Evolutionary conservation across 2,329 filamentous ascomycete genomes (phyloP).

Genomic region (Pseudopithomyces maydicus): DNA sequence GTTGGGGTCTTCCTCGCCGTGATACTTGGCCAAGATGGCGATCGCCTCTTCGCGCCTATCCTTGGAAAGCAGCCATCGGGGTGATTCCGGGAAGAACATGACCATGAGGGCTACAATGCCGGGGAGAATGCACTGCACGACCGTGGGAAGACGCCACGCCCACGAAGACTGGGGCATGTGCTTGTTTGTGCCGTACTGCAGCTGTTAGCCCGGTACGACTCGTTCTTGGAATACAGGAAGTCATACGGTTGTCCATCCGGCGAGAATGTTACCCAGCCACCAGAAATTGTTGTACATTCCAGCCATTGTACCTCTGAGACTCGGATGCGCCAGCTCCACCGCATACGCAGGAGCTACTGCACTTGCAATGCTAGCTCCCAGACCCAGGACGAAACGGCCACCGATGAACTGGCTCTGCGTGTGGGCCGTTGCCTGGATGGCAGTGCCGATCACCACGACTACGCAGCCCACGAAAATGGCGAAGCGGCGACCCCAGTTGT

Average conservation of each 20-base stretch:
- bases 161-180: conserved; percentile 48
- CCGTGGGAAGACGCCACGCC: conserved; percentile 58
- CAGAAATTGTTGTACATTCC: conserved; percentile 59
- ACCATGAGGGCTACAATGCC: conserved; percentile 52
- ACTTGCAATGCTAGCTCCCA: conserved; percentile 61
- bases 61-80: conserved; percentile 62
- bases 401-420: conserved; percentile 59
- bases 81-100: conserved; percentile 64
- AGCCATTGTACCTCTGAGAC: conserved; percentile 64
- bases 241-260: conserved; percentile 60
- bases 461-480: conserved; percentile 63
- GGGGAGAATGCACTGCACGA: conserved; percentile 37
- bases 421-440: conserved; percentile 57
- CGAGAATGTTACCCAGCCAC: conserved; percentile 58
- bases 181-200: conserved; percentile 36
- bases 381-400: conserved; percentile 47
- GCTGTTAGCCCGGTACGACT: neutral
- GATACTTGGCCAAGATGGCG: conserved; percentile 63
- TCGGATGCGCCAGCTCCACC: conserved; percentile 65
- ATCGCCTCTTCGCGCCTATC: conserved; percentile 62
- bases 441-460: conserved; percentile 58
- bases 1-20: conserved; percentile 53
- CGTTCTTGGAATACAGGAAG: neutral
- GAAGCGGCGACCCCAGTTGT: conserved; percentile 55
- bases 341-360: conserved; percentile 63